Evolutionary conservation across 257 asterid species (phyloP), one percentile per base, ranked within the genome.

Genomic region (Ilex aquifolium): DNA sequence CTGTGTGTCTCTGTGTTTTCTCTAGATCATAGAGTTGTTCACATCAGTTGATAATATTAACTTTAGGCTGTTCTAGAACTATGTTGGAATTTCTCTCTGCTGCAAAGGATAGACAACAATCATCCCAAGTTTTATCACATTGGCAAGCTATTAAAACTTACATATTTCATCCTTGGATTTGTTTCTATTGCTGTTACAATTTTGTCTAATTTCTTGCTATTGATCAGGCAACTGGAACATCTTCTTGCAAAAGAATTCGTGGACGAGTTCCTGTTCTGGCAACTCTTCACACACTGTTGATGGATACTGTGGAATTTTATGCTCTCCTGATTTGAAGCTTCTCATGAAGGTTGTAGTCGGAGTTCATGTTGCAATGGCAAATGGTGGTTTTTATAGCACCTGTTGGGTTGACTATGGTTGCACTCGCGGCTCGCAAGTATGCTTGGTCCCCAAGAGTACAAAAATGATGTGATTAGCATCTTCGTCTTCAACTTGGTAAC

Each of bases 371-470:
- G 42, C 29, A 39, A 56, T 56, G 60, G 40, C 60, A 32, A 56
- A 31, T 56, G 60, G 60, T 30, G 60, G 44, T 2, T 17, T 21
- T 56, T 16, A 56, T 56, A 56, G 60, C 60, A 10, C 44, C 60
- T 3, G 36, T 56, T 12, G 60, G 60, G 21, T 29, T 31, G 60
- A 31, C 27, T 56, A 56, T 56, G 60, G 60, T 56, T 31, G 60
- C 60, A 56, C 44, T 56, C 9, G 60, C 60, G 32, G 60, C 60
- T 56, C 60, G 10, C 39, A 56, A 56, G 42, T 39, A 56, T 8
- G 60, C 29, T 36, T 36, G 42, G 42, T 36, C 42, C 1, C 42
- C 7, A 36, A 1, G 1, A 36, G 2, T 4, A 36, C 1, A 36
- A 36, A 36, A 8, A 36, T 0, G 2, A 0, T 0, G 42, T 0